Evolutionary conservation across 306 rosid species (phyloP).

Genomic region (Carpinus fangiana): DNA sequence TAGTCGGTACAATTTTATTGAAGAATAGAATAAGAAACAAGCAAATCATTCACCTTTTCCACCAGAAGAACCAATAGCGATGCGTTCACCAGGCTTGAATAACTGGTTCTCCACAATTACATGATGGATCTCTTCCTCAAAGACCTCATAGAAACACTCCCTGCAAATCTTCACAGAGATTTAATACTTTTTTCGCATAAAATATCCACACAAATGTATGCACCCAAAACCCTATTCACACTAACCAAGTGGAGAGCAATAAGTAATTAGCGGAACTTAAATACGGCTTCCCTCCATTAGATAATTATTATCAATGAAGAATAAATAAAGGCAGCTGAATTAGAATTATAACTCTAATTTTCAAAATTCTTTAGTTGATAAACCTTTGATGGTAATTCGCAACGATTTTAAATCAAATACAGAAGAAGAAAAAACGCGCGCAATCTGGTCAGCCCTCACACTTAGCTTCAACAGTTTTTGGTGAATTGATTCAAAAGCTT

Average conservation of each 20-base stretch:
- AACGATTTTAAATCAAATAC: neutral
- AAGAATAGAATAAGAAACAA: neutral
- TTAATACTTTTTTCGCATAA: neutral
- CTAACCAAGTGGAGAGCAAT: neutral
- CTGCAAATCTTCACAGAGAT: conserved; percentile 51
- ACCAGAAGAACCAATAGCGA: conserved; percentile 91
- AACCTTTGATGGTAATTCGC: neutral
- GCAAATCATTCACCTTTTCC: conserved; percentile 60
- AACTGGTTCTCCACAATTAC: conserved; percentile 57
- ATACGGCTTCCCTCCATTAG: neutral
- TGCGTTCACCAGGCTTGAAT: conserved; percentile 68
- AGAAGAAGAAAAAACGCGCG: neutral
- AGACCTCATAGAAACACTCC: conserved; percentile 79
- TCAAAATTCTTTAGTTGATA: neutral
- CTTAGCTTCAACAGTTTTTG: neutral
- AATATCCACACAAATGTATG: neutral
- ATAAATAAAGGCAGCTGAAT: neutral
- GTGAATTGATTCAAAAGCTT: neutral
- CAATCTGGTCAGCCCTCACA: neutral
- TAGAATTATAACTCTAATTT: neutral
- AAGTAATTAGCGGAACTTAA: neutral
- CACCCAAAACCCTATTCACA: neutral
- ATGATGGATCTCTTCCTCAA: conserved; percentile 86
- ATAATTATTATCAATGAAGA: neutral
- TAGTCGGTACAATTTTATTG: neutral